Conservation (phyloP, 495 filamentous ascomycete species). For the Melanomma pulvis-pyrius region DNA sequence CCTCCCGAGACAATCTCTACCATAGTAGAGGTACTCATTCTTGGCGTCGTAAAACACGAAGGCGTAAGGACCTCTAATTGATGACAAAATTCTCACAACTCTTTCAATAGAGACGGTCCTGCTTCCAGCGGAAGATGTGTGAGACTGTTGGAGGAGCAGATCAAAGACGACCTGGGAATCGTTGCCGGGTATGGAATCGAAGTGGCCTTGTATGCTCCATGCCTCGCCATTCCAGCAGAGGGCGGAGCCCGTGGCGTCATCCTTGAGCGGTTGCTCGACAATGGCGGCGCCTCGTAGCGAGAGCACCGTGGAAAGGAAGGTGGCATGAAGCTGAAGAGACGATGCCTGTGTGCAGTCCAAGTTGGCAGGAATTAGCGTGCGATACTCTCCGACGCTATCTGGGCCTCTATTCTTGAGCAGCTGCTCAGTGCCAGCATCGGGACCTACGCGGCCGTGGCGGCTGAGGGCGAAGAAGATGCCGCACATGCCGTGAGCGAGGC, state of each 20-base stretch:
- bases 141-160: constrained; percentile 54
- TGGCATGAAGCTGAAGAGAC: constrained; percentile 49
- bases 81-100: constrained; percentile 58
- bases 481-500: constrained; percentile 54
- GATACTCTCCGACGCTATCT: constrained; percentile 53
- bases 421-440: constrained; percentile 49
- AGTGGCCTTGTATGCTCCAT: constrained; percentile 65
- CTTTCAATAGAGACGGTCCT: constrained; percentile 30
- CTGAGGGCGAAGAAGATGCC: constrained; percentile 65
- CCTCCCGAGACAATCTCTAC: constrained; percentile 82
- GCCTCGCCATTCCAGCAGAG: constrained; percentile 99
- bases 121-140: neutral
- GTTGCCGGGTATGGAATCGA: constrained; percentile 62
- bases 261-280: constrained; percentile 72
- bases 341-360: neutral
- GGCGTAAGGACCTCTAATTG: constrained; percentile 82
- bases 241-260: constrained; percentile 62
- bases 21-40: constrained; percentile 68
- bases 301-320: constrained; percentile 81
- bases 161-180: constrained; percentile 74
- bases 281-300: constrained; percentile 76
- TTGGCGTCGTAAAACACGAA: constrained; percentile 82
- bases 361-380: neutral
- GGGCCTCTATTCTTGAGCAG: constrained; percentile 60
- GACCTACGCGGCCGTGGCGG: constrained; percentile 37